Evolutionary conservation across 2,329 filamentous ascomycete species (phyloP).

Genomic region (Penicillium polonicum): DNA sequence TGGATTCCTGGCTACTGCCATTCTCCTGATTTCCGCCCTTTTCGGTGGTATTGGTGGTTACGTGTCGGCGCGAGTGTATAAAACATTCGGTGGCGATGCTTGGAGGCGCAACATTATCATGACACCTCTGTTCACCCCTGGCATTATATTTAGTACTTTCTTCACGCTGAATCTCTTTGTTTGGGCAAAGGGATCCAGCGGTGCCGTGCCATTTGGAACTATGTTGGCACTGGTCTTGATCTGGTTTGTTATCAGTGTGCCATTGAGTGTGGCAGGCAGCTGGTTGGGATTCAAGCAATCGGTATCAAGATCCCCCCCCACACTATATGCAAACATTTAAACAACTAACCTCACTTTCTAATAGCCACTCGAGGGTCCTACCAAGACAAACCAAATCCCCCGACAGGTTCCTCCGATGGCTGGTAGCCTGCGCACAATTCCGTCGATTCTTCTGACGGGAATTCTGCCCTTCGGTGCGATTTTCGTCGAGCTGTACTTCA

Average conservation of each 20-base stretch:
- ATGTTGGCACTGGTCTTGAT: constrained; percentile 93
- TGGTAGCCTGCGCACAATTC: constrained; percentile 80
- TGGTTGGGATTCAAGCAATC: constrained; percentile 86
- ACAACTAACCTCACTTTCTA: constrained; percentile 8
- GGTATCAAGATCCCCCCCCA: constrained; percentile 27
- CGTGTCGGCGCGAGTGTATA: constrained; percentile 85
- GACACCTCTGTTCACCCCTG: constrained; percentile 82
- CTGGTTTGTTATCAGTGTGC: constrained; percentile 96
- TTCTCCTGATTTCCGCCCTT: constrained; percentile 88
- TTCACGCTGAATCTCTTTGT: constrained; percentile 96
- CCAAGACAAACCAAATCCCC: constrained; percentile 95
- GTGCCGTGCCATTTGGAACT: constrained; percentile 91
- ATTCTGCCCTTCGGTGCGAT: constrained; percentile 94
- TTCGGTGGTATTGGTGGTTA: constrained; percentile 94
- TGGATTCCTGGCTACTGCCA: constrained; percentile 87
- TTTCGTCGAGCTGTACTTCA: constrained; percentile 98
- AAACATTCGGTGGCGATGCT: constrained; percentile 83
- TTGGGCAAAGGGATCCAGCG: constrained; percentile 88
- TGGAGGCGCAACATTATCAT: constrained; percentile 93
- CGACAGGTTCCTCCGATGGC: constrained; percentile 86
- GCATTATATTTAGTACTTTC: constrained; percentile 80
- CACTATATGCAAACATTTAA: background rate
- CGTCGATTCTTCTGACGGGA: constrained; percentile 88
- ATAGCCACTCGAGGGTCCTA: constrained; percentile 69
- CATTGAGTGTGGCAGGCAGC: constrained; percentile 82